Conservation (phyloP, 768 basidiomycete species). For the Podaxis sp. region DNA sequence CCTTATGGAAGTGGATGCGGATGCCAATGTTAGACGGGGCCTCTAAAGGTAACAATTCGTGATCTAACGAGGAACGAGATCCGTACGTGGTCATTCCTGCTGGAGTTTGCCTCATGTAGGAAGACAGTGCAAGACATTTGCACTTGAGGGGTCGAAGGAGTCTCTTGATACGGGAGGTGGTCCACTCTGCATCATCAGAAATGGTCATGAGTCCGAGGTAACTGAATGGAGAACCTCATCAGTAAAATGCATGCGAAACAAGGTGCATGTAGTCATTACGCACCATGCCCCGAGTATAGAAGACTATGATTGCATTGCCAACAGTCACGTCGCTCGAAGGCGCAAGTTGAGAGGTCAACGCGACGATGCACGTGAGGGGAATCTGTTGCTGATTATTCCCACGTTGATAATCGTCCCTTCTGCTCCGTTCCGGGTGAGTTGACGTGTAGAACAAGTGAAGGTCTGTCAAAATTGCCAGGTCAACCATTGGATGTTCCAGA, state of each 20-base stretch:
- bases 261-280: neutral
- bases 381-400: neutral
- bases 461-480: neutral
- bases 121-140: constrained; percentile 41
- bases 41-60: constrained; percentile 37
- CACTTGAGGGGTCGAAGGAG: constrained; percentile 47
- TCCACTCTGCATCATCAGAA: constrained; percentile 2
- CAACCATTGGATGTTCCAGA: neutral
- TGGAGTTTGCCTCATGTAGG: constrained; percentile 17
- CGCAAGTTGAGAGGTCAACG: neutral
- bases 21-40: constrained; percentile 33
- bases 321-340: neutral
- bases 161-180: constrained; percentile 34
- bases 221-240: neutral
- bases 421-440: too few relatives aligned
- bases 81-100: neutral
- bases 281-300: neutral
- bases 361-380: neutral
- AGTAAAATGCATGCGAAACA: neutral
- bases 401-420: neutral
- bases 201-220: constrained; percentile 4
- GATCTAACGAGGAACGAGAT: neutral
- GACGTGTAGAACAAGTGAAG: too few relatives aligned
- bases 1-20: constrained; percentile 34
- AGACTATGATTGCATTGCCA: neutral